phyloP scores from a whole-genome alignment of 176 grass and related monocot species.

The Oryza punctata region DNA sequence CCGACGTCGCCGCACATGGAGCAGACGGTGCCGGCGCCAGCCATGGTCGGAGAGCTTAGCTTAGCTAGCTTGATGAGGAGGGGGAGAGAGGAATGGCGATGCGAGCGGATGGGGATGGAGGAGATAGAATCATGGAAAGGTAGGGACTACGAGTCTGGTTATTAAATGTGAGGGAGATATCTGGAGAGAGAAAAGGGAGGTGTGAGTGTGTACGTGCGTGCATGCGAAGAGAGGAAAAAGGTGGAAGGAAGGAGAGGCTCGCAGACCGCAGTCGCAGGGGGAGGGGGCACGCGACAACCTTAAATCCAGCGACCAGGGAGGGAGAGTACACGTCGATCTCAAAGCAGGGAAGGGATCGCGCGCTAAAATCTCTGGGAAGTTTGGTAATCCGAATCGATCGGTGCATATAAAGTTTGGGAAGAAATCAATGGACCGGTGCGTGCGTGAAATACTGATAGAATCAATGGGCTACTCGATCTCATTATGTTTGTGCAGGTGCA shows the following conservation, averaged over 20 bases:
- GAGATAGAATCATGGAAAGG: constrained; percentile 23
- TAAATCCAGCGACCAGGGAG: constrained; percentile 25
- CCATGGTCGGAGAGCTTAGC: constrained; percentile 32
- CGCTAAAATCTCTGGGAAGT: not conserved
- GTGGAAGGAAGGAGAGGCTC: too few species aligned
- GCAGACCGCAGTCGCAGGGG: not conserved
- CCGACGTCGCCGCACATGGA: constrained; percentile 99
- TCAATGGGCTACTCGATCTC: constrained; percentile 7
- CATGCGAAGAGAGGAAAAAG: constrained; percentile 13
- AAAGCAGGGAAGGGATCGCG: not conserved
- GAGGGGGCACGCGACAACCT: constrained; percentile 39
- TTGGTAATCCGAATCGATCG: constrained; percentile 31
- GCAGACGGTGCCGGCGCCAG: constrained; percentile 54
- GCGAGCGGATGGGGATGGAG: constrained; percentile 11
- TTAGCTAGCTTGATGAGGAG: not conserved
- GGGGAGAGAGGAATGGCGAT: not conserved
- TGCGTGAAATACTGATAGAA: not conserved
- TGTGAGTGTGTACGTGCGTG: constrained; percentile 23
- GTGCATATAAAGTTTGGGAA: too few species aligned
- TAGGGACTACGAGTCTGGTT: constrained; percentile 25
- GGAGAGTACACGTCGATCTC: constrained; percentile 2
- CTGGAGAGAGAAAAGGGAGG: not conserved
- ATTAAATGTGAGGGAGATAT: constrained; percentile 43
- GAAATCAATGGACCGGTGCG: not conserved
- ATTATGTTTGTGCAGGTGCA: not conserved